Evolutionary conservation across 805 yeast genomes (phyloP).

Genomic region (Brettanomyces naardenensis): DNA sequence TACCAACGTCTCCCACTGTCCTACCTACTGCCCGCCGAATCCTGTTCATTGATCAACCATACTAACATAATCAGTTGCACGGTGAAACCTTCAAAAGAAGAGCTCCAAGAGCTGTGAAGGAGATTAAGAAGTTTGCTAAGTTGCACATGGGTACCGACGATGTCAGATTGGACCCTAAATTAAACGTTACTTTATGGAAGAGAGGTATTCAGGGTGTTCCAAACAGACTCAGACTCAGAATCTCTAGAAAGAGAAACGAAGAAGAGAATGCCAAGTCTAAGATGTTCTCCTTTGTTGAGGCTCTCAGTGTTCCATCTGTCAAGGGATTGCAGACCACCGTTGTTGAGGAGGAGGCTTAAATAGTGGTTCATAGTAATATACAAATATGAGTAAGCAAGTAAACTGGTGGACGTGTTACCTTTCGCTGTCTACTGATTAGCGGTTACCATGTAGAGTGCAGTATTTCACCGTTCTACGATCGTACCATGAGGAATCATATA

Average conservation of each 20-base stretch:
- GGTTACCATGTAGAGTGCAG: too few species aligned
- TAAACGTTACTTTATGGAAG: slow-evolving; percentile 98
- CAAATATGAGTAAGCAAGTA: neutral
- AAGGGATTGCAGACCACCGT: slow-evolving; percentile 98
- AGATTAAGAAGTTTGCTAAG: slow-evolving; percentile 96
- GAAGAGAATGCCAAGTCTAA: slow-evolving; percentile 99
- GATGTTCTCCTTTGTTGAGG: slow-evolving; percentile 96
- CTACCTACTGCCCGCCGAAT: too few species aligned
- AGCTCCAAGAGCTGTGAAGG: slow-evolving; percentile 99
- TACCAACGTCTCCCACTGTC: too few species aligned
- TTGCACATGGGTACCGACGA: slow-evolving; percentile 99
- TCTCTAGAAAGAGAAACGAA: slow-evolving; percentile 96
- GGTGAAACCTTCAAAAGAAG: slow-evolving; percentile 99
- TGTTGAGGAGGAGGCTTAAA: slow-evolving; percentile 56
- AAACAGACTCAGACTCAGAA: slow-evolving; percentile 96
- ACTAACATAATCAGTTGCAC: slow-evolving; percentile 53
- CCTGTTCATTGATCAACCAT: too few species aligned
- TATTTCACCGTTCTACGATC: too few species aligned
- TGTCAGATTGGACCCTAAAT: slow-evolving; percentile 97
- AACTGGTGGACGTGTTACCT: neutral
- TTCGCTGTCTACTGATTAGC: too few species aligned
- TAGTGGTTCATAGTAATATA: neutral
- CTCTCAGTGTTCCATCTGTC: slow-evolving; percentile 87
- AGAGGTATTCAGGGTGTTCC: slow-evolving; percentile 99
- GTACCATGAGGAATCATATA: too few species aligned